A percentile compares a stretch with the other conserved stretches of the same genome.
These are phyloP conservation scores for Ceratobasidium sp. DNA, from an alignment of 1,284 basidiomycete species.

Conservation along the genomic window DNA sequence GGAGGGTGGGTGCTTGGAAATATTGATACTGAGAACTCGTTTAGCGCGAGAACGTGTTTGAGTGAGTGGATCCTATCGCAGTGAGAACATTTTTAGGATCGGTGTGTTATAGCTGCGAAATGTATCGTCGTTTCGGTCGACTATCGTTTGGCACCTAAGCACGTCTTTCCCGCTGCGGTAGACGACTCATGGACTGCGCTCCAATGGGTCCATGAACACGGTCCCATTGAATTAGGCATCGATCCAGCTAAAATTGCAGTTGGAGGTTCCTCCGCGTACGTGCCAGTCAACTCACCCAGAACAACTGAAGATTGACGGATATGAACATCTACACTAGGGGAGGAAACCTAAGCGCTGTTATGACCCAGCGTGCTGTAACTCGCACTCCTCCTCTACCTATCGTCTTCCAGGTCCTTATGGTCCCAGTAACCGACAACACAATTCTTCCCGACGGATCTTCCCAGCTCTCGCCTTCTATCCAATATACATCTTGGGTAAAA, in stretches of 20 bases:
- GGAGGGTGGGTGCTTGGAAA: slow-evolving; percentile 40
- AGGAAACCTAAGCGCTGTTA: slow-evolving; percentile 71
- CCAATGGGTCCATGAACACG: slow-evolving; percentile 63
- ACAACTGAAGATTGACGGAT: background rate
- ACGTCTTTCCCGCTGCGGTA: slow-evolving; percentile 74
- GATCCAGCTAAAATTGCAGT: slow-evolving; percentile 58
- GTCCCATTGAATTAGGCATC: slow-evolving; percentile 51
- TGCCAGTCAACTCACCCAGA: background rate
- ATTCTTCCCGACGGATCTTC: slow-evolving; percentile 12
- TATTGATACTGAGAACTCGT: slow-evolving; percentile 37
- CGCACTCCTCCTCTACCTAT: slow-evolving; percentile 61
- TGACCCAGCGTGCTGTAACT: slow-evolving; percentile 66
- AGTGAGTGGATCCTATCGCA: background rate
- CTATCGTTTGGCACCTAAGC: slow-evolving; percentile 77
- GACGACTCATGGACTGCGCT: slow-evolving; percentile 74
- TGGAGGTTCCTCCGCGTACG: slow-evolving; percentile 73
- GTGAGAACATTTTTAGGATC: background rate
- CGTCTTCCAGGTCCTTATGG: slow-evolving; percentile 68
- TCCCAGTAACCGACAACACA: slow-evolving; percentile 77
- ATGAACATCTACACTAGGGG: slow-evolving; percentile 49
- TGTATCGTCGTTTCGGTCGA: slow-evolving; percentile 66
- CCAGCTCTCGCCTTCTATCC: slow-evolving; percentile 46
- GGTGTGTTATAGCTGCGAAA: background rate
- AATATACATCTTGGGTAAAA: slow-evolving; percentile 59
- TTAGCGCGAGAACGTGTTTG: slow-evolving; percentile 28